Conservation (phyloP, 176 grass and related monocot species). For the Carex myosuroides region DNA sequence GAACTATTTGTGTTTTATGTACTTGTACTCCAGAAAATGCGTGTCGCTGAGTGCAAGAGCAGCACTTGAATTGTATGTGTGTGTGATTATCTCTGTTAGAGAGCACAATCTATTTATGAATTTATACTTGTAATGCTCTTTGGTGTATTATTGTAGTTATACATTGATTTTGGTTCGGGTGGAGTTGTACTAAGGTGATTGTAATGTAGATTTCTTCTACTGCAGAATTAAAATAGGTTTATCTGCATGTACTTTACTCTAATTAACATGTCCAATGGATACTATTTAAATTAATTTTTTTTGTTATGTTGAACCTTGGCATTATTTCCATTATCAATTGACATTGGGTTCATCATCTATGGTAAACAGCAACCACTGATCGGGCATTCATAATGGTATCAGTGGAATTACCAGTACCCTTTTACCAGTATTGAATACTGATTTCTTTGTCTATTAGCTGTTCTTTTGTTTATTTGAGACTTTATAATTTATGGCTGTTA, state of each 20-base stretch:
- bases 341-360: neutral
- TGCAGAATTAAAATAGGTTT: neutral
- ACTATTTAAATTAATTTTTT: neutral
- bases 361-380: neutral
- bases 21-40: neutral
- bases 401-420: neutral
- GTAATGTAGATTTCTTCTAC: constrained; percentile 4
- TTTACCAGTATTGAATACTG: neutral
- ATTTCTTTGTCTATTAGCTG: neutral
- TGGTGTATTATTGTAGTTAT: constrained; percentile 3
- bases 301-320: neutral
- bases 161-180: neutral
- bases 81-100: neutral
- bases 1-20: constrained; percentile 5
- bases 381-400: neutral
- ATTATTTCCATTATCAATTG: neutral
- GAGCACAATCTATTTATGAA: neutral
- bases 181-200: neutral
- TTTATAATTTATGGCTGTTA: neutral
- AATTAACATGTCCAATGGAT: neutral
- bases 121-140: constrained; percentile 2
- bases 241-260: neutral
- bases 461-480: neutral
- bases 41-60: neutral
- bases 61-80: neutral